Base-by-base conservation (phyloP, 2,329 filamentous ascomycete genomes). In the Lachnellula occidentalis region DNA sequence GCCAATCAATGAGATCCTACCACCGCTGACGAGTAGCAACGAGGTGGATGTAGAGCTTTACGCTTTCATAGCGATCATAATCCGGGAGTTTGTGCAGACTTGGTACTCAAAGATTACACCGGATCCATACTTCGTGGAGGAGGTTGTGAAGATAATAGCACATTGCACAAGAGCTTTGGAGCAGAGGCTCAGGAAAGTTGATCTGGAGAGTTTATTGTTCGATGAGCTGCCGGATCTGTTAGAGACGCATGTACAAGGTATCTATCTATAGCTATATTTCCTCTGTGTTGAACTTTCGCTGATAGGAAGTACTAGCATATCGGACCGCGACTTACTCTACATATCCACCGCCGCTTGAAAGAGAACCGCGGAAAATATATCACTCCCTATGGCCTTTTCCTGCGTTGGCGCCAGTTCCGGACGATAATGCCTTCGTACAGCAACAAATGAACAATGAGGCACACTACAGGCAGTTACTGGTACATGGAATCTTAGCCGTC, bases 81-180 rank as follows among this genome's bases (percentile, higher is more conserved):
- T 96, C 64, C 85, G 88, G 66, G 91, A 96, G 61, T 96, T 91
- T 69, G 88, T 99, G 37, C 86, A 94, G 70, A 85, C 83, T 34
- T 99, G 94, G 94, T 99, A 99, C 75, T 79, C 78, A 61, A 92
- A 87, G 70, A 94, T 99, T 70, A 96, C 92, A 1, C 83, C 90
- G 3, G 92, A 99, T 72, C 88, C 92, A 68, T 79, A 83, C 12
- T 95, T 99, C 68, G 85, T 94, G 57, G 86, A 87, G 62, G 92
- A 96, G 74, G 81, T 96, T 55, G 79, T 97, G 51, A 89, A 90
- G 67, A 86, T 96, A 61, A 88, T 97, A 66, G 94, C 92, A 41
- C 92, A 97, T 72, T 94, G 89, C 71, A 96, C 90, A 41, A 80
- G 90, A 54, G 90, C 86, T 7, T 73, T 99, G 55, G 94, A 97